phyloP scores from a whole-genome alignment of 768 basidiomycete genomes.

The Amanita molliuscula region DNA sequence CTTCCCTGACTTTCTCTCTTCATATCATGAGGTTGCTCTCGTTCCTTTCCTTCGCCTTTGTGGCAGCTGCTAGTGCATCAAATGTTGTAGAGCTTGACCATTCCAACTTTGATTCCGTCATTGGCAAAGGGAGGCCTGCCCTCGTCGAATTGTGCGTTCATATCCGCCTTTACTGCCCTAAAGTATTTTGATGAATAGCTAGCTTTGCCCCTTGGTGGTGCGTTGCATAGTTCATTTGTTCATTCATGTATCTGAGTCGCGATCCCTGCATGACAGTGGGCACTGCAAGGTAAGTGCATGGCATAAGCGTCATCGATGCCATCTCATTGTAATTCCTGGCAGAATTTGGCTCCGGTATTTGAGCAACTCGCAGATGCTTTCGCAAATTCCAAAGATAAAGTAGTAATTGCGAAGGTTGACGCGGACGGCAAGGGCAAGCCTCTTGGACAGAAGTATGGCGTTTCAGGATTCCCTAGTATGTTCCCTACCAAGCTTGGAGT shows the following conservation, averaged over 20 bases:
- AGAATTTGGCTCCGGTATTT: conserved; percentile 84
- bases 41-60: conserved; percentile 42
- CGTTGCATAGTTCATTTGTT: conserved; percentile 13
- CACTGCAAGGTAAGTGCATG: conserved; percentile 65
- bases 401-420: conserved; percentile 86
- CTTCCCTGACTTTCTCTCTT: conserved; percentile 13
- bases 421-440: conserved; percentile 81
- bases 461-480: conserved; percentile 83
- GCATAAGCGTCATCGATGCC: background rate
- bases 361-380: conserved; percentile 90
- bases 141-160: conserved; percentile 82
- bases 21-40: conserved; percentile 50
- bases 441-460: conserved; percentile 67
- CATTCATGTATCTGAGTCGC: background rate
- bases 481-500: conserved; percentile 9
- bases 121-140: conserved; percentile 76
- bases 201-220: conserved; percentile 91
- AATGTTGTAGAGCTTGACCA: conserved; percentile 77
- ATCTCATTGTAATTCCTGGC: background rate
- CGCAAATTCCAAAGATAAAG: conserved; percentile 65
- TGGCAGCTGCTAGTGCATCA: conserved; percentile 54
- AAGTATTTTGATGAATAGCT: conserved; percentile 6
- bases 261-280: conserved; percentile 35
- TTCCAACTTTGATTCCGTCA: conserved; percentile 60
- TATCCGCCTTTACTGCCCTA: background rate